phyloP scores from a whole-genome alignment of 768 basidiomycete genomes.

The Daedaleopsis nitida region DNA sequence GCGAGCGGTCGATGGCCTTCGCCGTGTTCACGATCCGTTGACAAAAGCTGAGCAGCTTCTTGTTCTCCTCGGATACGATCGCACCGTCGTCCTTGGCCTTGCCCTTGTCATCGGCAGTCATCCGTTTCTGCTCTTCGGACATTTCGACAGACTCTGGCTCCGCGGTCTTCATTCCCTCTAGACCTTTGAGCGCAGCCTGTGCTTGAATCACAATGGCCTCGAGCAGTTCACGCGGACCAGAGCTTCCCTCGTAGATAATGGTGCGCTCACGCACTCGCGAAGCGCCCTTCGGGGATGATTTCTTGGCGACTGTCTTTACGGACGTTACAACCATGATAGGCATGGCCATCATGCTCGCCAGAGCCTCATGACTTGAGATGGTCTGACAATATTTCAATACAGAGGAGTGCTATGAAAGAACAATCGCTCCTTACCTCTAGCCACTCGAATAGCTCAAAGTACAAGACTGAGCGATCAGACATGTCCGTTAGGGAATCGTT shows the following conservation, averaged over 20 bases:
- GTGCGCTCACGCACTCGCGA: constrained; percentile 73
- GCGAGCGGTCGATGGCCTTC: constrained; percentile 81
- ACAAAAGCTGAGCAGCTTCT: constrained; percentile 80
- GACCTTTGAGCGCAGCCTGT: constrained; percentile 85
- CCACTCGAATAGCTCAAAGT: constrained; percentile 91
- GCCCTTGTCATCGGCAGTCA: constrained; percentile 67
- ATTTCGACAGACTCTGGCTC: constrained; percentile 57
- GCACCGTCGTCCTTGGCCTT: constrained; percentile 61
- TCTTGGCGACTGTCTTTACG: constrained; percentile 65
- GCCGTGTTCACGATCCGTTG: constrained; percentile 82
- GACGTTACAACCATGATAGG: constrained; percentile 87
- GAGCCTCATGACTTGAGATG: constrained; percentile 88
- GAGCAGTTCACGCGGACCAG: constrained; percentile 87
- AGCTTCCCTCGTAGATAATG: constrained; percentile 87
- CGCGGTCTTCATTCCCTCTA: constrained; percentile 62
- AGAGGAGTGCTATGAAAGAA: too few species aligned
- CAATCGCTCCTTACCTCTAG: constrained; percentile 62
- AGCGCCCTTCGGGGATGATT: constrained; percentile 42
- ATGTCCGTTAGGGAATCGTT: constrained; percentile 95
- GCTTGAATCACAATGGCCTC: constrained; percentile 94
- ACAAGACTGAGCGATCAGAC: constrained; percentile 83
- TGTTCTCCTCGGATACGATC: constrained; percentile 68
- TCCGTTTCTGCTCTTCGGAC: constrained; percentile 89
- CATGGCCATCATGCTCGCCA: constrained; percentile 97
- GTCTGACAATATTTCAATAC: constrained; percentile 52